Percentiles rank a stretch among this genome's conserved stretches.
Evolutionary conservation across 2,329 filamentous ascomycete species (phyloP).

Genomic region (Epichloe elymi): DNA sequence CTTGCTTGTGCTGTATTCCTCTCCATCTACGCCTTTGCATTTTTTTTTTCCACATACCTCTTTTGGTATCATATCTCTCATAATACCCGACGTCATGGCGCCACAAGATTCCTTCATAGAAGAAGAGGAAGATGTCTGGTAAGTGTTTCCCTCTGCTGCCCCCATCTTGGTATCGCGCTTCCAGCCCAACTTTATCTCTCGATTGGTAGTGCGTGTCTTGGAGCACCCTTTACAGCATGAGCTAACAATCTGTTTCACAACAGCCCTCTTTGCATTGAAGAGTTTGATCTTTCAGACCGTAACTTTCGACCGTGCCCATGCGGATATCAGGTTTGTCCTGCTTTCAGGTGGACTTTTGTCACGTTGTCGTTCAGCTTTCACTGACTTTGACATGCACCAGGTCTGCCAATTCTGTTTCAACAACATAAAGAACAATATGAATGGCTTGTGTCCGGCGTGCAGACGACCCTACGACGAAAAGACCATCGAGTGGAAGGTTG

Average conservation of each 20-base stretch:
- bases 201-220: background rate
- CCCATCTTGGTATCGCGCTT: background rate
- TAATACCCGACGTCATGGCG: constrained; percentile 36
- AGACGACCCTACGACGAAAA: constrained; percentile 91
- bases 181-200: constrained; percentile 8
- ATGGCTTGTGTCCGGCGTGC: constrained; percentile 94
- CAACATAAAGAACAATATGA: constrained; percentile 97
- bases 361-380: background rate
- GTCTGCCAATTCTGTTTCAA: constrained; percentile 99
- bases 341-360: background rate
- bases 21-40: constrained; percentile 1
- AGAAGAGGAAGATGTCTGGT: constrained; percentile 60
- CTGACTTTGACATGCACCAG: constrained; percentile 28
- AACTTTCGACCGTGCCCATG: constrained; percentile 96
- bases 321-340: constrained; percentile 73
- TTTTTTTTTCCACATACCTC: constrained; percentile 11
- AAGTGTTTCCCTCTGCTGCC: constrained; percentile 17
- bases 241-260: constrained; percentile 1
- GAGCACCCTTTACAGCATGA: background rate
- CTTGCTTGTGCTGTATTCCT: constrained; percentile 11
- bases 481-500: constrained; percentile 92
- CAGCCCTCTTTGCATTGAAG: constrained; percentile 95
- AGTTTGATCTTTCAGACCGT: constrained; percentile 94
- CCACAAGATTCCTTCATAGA: constrained; percentile 60
- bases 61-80: constrained; percentile 8